Conservation (phyloP, 306 rosid genomes). For the Morella rubra region DNA sequence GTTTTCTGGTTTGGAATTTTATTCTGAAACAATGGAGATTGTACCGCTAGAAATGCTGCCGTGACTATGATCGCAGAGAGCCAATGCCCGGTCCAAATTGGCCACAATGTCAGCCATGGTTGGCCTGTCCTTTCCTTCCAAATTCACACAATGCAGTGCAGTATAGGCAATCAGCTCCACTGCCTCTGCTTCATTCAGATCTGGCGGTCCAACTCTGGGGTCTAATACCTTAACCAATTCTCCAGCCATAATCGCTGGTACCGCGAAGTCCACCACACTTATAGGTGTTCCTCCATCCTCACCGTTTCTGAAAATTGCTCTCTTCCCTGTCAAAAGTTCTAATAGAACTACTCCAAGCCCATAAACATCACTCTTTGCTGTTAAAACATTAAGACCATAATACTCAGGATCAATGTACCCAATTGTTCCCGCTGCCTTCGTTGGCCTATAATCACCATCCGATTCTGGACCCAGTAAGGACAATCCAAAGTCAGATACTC, state of each 20-base stretch:
- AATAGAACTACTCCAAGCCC: constrained; percentile 85
- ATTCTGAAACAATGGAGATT: constrained; percentile 65
- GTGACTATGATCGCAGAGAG: constrained; percentile 55
- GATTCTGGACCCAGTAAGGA: constrained; percentile 75
- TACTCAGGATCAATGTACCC: constrained; percentile 98
- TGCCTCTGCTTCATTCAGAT: constrained; percentile 63
- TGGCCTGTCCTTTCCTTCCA: constrained; percentile 96
- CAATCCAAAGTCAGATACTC: constrained; percentile 91
- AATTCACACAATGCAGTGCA: constrained; percentile 77
- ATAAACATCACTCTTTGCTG: constrained; percentile 90
- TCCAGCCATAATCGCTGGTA: constrained; percentile 72
- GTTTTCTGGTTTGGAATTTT: constrained; percentile 13
- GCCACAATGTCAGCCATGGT: constrained; percentile 82
- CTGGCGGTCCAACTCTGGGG: constrained; percentile 63
- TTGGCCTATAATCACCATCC: constrained; percentile 43
- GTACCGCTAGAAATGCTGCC: constrained; percentile 69
- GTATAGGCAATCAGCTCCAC: constrained; percentile 77
- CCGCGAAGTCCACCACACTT: constrained; percentile 75
- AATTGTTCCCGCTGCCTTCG: constrained; percentile 77
- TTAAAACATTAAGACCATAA: constrained; percentile 78
- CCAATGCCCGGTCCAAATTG: constrained; percentile 72
- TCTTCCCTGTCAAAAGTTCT: constrained; percentile 87
- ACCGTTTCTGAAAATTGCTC: constrained; percentile 67
- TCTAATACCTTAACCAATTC: constrained; percentile 69
- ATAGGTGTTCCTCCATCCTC: constrained; percentile 59